A percentile compares a stretch with the other conserved stretches of the same genome.
These are phyloP conservation scores for Mentha longifolia DNA, from an alignment of 257 asterid genomes.

Conservation along the genomic window DNA sequence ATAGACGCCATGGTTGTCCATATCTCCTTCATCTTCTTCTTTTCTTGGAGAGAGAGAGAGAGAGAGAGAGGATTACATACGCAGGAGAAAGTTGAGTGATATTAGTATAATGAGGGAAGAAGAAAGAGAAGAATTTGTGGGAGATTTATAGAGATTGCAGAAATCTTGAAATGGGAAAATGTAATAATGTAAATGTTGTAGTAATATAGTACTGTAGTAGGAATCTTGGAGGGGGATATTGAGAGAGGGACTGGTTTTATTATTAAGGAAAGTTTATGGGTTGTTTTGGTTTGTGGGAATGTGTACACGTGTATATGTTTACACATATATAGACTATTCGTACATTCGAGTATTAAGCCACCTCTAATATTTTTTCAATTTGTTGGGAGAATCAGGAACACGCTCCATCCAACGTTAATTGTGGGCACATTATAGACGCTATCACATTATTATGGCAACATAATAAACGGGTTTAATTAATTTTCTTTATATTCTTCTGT, in stretches of 20 bases:
- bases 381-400: too few relatives aligned
- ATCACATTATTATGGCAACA: too few relatives aligned
- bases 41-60: not conserved
- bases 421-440: too few relatives aligned
- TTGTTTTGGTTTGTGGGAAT: not conserved
- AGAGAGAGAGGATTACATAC: not conserved
- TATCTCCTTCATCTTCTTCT: constrained; percentile 50
- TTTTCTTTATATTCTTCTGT: too few relatives aligned
- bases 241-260: not conserved
- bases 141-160: constrained; percentile 32
- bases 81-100: too few relatives aligned
- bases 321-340: not conserved
- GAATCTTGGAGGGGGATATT: constrained; percentile 31
- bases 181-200: constrained; percentile 13
- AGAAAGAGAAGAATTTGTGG: not conserved
- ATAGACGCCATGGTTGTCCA: constrained; percentile 73
- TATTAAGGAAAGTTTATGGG: not conserved
- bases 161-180: constrained; percentile 1
- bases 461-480: too few relatives aligned
- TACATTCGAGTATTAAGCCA: not conserved
- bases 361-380: too few relatives aligned
- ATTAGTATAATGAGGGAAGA: not conserved
- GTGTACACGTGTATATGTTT: not conserved
- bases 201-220: not conserved
- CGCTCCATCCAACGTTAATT: too few relatives aligned